Evolutionary conservation across 208 protist genomes (phyloP), one percentile per base, ranked within the genome.

Genomic region (Trypanosoma rangeli): DNA sequence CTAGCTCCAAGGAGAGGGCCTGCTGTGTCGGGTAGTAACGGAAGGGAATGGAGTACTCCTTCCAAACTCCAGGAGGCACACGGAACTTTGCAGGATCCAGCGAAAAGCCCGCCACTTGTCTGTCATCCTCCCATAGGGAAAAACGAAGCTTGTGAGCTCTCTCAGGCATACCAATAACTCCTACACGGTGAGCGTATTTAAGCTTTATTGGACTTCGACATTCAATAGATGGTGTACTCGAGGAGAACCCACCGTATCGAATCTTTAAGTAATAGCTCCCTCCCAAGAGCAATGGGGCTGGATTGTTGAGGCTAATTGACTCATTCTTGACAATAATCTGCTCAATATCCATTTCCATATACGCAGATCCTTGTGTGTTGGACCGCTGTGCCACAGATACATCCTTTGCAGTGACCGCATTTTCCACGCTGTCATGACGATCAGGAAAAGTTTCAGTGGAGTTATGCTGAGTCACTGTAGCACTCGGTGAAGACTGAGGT

Each of bases 11-110:
- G 0, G 78, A 80, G 31, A 77, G 68, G n/a, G 54, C 46, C 62
- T 94, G 89, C 22, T 84, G 68, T 7, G 88, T 92, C 10, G 92
- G 89, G 64, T 88, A 81, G 68, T 96, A 94, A 48, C 83, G 81
- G 55, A 96, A 96, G 0, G 92, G 92, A 39, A 96, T 91, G 10
- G 85, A 71, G 74, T 94, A 96, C 59, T 88, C 89, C 73, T 90
- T 93, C 74, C 69, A 70, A 64, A 70, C 64, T 0, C 65, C 82
- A 37, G 48, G 35, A 12, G 69, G 46, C 10, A 80, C 64, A 22
- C 68, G 68, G 62, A 96, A 91, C 76, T 96, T 96, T 4, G 58
- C 67, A 13, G 81, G 80, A 52, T 89, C 73, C 46, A 96, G 71
- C 15, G 87, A 90, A 69, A 96, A 96, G 35, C 89, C 85, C 0